phyloP scores from a whole-genome alignment of 2,329 filamentous ascomycete genomes.

The Paecilomyces niveus region DNA sequence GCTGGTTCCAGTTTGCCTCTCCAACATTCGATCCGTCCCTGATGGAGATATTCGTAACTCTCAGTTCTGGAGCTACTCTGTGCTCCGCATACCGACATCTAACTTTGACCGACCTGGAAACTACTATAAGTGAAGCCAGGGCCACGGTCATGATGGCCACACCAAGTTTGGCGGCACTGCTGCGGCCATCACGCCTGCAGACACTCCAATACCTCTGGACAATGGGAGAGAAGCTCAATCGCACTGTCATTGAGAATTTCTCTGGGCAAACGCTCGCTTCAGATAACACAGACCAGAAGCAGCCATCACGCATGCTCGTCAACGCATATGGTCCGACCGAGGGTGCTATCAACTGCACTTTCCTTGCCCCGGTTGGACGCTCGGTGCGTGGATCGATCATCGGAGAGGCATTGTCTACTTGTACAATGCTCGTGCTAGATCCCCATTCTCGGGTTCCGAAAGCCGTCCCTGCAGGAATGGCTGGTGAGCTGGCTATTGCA shows the following conservation, averaged over 20 bases:
- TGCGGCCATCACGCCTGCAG: constrained; percentile 18
- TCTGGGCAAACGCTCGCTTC: constrained; percentile 2
- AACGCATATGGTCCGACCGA: constrained; percentile 30
- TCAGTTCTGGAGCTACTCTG: constrained; percentile 25
- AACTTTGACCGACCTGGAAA: constrained; percentile 21
- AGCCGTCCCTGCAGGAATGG: constrained; percentile 32
- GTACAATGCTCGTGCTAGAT: constrained; percentile 23
- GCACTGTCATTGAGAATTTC: constrained; percentile 27
- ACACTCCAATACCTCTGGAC: constrained; percentile 24
- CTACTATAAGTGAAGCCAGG: constrained; percentile 17
- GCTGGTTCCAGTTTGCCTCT: constrained; percentile 33
- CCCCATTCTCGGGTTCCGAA: constrained; percentile 17
- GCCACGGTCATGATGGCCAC: constrained; percentile 34
- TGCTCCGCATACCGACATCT: constrained; percentile 24
- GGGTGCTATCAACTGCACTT: constrained; percentile 22
- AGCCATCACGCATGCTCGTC: constrained; percentile 13
- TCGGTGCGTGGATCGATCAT: constrained; percentile 27
- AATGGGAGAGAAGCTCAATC: constrained; percentile 28
- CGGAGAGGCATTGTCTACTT: constrained; percentile 28
- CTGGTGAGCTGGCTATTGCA: constrained; percentile 40
- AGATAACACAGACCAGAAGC: background rate
- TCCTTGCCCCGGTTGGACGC: constrained; percentile 13
- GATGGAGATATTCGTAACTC: constrained; percentile 24
- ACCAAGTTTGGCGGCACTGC: constrained; percentile 29
- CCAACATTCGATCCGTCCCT: constrained; percentile 27